Evolutionary conservation across 495 filamentous ascomycete species (phyloP).

Genomic region (Penicillium coffeae): DNA sequence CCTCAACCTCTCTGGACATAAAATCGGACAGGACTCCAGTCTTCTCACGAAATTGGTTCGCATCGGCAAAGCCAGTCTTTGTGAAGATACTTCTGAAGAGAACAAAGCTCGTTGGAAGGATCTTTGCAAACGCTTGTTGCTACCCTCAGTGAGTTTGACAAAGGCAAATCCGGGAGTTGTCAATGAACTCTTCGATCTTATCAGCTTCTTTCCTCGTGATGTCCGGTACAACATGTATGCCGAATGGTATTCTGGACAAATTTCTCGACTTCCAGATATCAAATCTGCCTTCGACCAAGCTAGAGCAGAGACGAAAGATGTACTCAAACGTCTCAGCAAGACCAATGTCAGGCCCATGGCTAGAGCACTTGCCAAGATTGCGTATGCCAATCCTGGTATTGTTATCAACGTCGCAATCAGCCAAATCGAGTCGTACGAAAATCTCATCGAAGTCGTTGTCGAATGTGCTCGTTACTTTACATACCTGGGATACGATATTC

Average conservation of each 20-base stretch:
- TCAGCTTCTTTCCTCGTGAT: slow-evolving; percentile 71
- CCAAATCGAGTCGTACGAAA: slow-evolving; percentile 88
- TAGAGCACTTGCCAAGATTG: slow-evolving; percentile 78
- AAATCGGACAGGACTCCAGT: slow-evolving; percentile 76
- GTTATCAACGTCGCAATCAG: slow-evolving; percentile 82
- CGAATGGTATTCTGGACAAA: slow-evolving; percentile 81
- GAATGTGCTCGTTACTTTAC: slow-evolving; percentile 94
- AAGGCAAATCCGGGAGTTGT: slow-evolving; percentile 78
- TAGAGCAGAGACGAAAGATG: slow-evolving; percentile 70
- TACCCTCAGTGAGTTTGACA: slow-evolving; percentile 79
- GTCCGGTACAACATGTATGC: slow-evolving; percentile 86
- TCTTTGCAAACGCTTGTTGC: slow-evolving; percentile 73
- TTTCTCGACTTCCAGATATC: slow-evolving; percentile 72
- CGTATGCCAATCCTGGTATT: slow-evolving; percentile 80
- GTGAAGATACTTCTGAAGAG: slow-evolving; percentile 59
- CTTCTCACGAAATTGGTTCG: slow-evolving; percentile 75
- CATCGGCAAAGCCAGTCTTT: slow-evolving; percentile 74
- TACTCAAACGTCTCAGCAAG: slow-evolving; percentile 79
- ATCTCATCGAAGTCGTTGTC: slow-evolving; percentile 87
- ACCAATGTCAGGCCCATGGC: slow-evolving; percentile 84
- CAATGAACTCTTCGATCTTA: slow-evolving; percentile 76
- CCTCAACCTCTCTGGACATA: slow-evolving; percentile 77
- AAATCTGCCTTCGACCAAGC: slow-evolving; percentile 72
- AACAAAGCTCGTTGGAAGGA: slow-evolving; percentile 74
- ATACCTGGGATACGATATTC: slow-evolving; percentile 83